A percentile compares a stretch with the other conserved stretches of the same genome.
These are phyloP conservation scores for Cryptococcus neoformans DNA, from an alignment of 1,284 basidiomycete genomes.

Conservation along the genomic window DNA sequence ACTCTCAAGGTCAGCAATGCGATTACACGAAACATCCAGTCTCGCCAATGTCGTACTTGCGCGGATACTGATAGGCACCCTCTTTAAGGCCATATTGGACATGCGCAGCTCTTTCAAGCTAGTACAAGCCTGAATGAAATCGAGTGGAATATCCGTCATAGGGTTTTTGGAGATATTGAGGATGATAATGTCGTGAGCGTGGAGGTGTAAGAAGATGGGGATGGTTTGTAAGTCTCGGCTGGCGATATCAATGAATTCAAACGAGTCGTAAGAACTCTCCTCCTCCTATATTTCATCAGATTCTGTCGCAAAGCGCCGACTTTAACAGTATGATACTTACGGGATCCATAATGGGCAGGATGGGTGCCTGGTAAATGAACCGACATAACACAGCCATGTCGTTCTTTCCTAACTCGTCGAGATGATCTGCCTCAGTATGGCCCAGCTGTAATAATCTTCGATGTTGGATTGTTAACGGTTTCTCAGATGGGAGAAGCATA, in stretches of 20 bases:
- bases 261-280: constrained; percentile 68
- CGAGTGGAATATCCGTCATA: constrained; percentile 92
- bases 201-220: constrained; percentile 81
- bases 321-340: constrained; percentile 51
- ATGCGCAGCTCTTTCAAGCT: constrained; percentile 81
- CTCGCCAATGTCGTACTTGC: constrained; percentile 72
- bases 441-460: constrained; percentile 87
- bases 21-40: constrained; percentile 90
- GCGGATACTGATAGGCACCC: constrained; percentile 80
- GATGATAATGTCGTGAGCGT: constrained; percentile 79
- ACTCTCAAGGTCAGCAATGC: constrained; percentile 85
- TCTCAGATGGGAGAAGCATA: constrained; percentile 72
- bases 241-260: constrained; percentile 80
- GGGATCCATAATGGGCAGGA: constrained; percentile 57
- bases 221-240: constrained; percentile 82
- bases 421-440: constrained; percentile 76
- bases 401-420: constrained; percentile 75
- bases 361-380: constrained; percentile 63
- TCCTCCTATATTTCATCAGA: constrained; percentile 54
- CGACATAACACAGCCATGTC: constrained; percentile 83
- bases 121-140: constrained; percentile 90
- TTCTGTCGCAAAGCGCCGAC: constrained; percentile 4
- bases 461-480: constrained; percentile 79
- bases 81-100: constrained; percentile 93
- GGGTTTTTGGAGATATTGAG: constrained; percentile 93